phyloP scores from a whole-genome alignment of 805 yeast species.

The Ogataea glucozyma region DNA sequence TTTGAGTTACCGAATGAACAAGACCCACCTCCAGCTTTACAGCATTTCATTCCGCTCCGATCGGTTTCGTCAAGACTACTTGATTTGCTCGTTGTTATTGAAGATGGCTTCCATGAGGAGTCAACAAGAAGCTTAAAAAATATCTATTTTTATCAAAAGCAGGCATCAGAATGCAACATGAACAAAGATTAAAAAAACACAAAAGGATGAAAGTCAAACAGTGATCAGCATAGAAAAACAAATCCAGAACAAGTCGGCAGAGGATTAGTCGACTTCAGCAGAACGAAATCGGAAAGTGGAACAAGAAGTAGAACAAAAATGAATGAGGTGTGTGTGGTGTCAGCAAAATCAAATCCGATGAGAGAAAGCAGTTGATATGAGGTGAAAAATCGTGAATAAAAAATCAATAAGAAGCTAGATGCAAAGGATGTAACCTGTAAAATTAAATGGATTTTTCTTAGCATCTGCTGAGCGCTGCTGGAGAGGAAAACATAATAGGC shows the following conservation, averaged over 20 bases:
- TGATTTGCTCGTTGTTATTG: too few relatives aligned
- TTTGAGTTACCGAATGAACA: too few relatives aligned
- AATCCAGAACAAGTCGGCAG: conserved; percentile 2
- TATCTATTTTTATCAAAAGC: conserved; percentile 3
- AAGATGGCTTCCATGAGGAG: too few relatives aligned
- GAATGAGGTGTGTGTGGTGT: conserved; percentile 5
- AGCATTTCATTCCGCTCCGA: too few relatives aligned
- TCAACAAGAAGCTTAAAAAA: background rate
- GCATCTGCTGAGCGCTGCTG: conserved; percentile 3
- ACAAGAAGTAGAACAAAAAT: conserved; percentile 5
- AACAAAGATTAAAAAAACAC: conserved; percentile 5
- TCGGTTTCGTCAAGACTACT: too few relatives aligned
- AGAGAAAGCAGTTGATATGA: conserved; percentile 5
- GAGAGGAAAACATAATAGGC: too few relatives aligned
- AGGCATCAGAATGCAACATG: conserved; percentile 10
- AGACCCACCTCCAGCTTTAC: too few relatives aligned
- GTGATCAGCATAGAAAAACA: conserved; percentile 4
- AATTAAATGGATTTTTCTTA: conserved; percentile 2
- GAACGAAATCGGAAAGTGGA: conserved; percentile 2
- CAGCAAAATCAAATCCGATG: conserved; percentile 6
- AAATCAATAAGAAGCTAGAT: conserved; percentile 7
- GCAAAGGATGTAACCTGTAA: conserved; percentile 9
- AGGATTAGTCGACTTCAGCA: background rate
- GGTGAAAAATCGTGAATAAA: conserved; percentile 7
- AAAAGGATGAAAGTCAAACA: conserved; percentile 6